These are phyloP conservation scores for Lojkania enalia DNA, from an alignment of 2,329 filamentous ascomycete species.

Conservation along the genomic window DNA sequence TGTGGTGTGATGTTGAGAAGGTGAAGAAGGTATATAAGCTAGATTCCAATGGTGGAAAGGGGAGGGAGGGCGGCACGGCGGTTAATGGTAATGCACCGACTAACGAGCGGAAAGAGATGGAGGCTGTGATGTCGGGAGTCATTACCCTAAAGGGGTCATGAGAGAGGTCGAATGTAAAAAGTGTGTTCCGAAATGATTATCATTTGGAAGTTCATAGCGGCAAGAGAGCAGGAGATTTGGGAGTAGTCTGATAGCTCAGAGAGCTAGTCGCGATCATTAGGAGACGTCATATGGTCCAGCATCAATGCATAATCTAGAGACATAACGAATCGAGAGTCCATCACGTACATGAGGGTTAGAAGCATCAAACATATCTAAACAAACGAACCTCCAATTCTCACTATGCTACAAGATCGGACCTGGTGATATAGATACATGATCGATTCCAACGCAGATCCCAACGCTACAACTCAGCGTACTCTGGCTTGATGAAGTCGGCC, in stretches of 20 bases:
- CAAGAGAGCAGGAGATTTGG: too few species aligned
- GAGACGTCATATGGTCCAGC: too few species aligned
- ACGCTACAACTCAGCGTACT: constrained; percentile 73
- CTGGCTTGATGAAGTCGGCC: constrained; percentile 91
- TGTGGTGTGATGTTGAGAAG: constrained; percentile 53
- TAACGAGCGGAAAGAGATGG: constrained; percentile 60
- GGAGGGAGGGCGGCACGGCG: constrained; percentile 36
- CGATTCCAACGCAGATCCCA: constrained; percentile 18
- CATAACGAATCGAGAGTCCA: too few species aligned
- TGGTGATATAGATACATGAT: constrained; percentile 35
- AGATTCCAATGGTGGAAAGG: constrained; percentile 56
- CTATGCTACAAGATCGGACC: constrained; percentile 39
- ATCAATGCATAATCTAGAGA: too few species aligned
- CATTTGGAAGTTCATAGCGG: not conserved
- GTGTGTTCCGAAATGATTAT: not conserved
- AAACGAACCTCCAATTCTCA: constrained; percentile 27
- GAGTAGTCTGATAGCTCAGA: too few species aligned
- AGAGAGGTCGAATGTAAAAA: constrained; percentile 10
- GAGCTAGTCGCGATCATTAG: too few species aligned
- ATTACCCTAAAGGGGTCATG: constrained; percentile 74
- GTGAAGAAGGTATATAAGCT: constrained; percentile 88
- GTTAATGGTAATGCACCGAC: constrained; percentile 37
- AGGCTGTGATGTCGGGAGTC: constrained; percentile 70
- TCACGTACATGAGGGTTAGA: not conserved
- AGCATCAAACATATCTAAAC: constrained; percentile 1